Base-by-base conservation (phyloP, 163 green algal species). In the Volvox carteri region DNA sequence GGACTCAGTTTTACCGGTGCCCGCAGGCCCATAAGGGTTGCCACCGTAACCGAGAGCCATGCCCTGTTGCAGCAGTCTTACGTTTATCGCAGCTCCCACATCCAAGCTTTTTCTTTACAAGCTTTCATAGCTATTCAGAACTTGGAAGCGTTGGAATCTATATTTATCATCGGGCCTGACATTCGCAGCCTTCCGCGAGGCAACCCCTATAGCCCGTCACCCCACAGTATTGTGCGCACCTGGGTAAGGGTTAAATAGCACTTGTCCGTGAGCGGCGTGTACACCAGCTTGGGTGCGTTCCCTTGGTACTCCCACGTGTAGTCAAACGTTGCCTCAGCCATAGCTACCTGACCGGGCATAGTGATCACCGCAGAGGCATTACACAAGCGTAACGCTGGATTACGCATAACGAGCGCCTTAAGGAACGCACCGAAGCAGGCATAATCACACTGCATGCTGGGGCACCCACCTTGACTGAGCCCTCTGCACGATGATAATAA, bases 1-100 rank as follows among this genome's bases (percentile, higher is more conserved):
- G 46, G 94, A 97, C 91, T 98, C 96, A 21, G 96, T 98, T 93
- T 98, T 98, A 72, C 96, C 96, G n/a, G 96, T 98, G 46, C 96
- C 96, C 35, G 96, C 96, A 54, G 96, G 96, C 21, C 96, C 96
- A 68, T 97, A 97, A 0, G 95, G 95, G 90, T 96, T 97, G 74
- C 95, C 95, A 44, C 96, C 96, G 86, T 97, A 97, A 3, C 96
- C 95, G 19, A 97, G 91, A 0, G 94, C 92, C 75, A 98, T 95
- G 23, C 93, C 96, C 89, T 97, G 91, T n/a, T n/a, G n/a, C n/a
- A n/a, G n/a, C n/a, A n/a, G n/a, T n/a, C n/a, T n/a, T n/a, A n/a
- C n/a, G n/a, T n/a, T n/a, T n/a, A n/a, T n/a, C n/a, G n/a, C 52
- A 62, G 14, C 52, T 18, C 52, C 14, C 52, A 62, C 52, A 62